These are phyloP conservation scores for Boletus bicolor DNA, from an alignment of 768 basidiomycete genomes.

Conservation along the genomic window DNA sequence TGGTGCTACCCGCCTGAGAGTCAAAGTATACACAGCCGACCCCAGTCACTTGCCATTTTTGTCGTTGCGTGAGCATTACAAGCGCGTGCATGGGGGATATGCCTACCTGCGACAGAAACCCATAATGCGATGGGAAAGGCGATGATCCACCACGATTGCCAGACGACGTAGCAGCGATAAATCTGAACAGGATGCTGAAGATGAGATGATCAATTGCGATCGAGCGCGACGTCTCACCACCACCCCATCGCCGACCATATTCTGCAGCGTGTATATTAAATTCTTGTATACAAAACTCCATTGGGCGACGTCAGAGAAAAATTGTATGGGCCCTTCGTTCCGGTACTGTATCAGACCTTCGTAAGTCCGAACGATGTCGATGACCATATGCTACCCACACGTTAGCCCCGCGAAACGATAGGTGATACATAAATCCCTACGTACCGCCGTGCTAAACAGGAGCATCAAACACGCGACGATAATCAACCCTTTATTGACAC, in stretches of 20 bases:
- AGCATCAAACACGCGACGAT: conserved; percentile 18
- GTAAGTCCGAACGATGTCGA: conserved; percentile 19
- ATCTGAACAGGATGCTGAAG: conserved; percentile 11
- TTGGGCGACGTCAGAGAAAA: conserved; percentile 25
- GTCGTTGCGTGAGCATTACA: neutral
- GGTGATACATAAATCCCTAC: neutral
- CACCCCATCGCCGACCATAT: conserved; percentile 24
- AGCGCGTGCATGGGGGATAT: no score
- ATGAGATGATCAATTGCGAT: neutral
- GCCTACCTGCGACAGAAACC: conserved; percentile 9
- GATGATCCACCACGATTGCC: conserved; percentile 21
- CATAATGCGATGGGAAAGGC: conserved; percentile 19
- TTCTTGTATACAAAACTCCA: conserved; percentile 31
- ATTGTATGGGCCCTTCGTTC: conserved; percentile 23
- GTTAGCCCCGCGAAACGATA: neutral
- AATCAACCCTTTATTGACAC: conserved; percentile 14
- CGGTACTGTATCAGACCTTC: conserved; percentile 23
- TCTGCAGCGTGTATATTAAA: conserved; percentile 17
- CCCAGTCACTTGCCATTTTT: conserved; percentile 9
- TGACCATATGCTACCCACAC: conserved; percentile 10
- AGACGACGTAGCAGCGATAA: conserved; percentile 28
- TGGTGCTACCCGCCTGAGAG: conserved; percentile 5
- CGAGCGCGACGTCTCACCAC: conserved; percentile 10
- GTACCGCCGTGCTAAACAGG: conserved; percentile 19
- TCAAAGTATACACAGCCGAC: conserved; percentile 16